phyloP scores from a whole-genome alignment of 2,329 filamentous ascomycete species.

The Nannizziopsis barbatae region DNA sequence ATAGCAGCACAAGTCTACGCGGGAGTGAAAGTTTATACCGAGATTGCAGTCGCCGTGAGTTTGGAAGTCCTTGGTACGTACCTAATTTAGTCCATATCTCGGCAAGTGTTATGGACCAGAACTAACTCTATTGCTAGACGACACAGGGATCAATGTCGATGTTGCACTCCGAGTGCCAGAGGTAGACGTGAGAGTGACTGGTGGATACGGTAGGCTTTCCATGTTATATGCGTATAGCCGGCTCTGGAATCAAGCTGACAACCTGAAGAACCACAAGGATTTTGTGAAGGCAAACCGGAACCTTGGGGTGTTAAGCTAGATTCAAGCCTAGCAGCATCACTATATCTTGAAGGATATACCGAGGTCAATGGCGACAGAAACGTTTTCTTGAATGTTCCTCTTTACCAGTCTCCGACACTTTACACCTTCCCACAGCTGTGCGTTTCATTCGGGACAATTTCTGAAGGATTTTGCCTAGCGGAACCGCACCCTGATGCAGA shows the following conservation, averaged over 20 bases:
- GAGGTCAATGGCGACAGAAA: conserved; percentile 9
- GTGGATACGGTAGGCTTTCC: conserved; percentile 4
- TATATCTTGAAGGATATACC: conserved; percentile 5
- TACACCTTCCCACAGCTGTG: conserved; percentile 8
- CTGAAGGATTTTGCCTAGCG: conserved; percentile 5
- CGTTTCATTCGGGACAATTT: neutral
- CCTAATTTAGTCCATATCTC: neutral
- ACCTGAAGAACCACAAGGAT: conserved; percentile 4
- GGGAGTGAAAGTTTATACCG: conserved; percentile 6
- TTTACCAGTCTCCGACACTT: conserved; percentile 6
- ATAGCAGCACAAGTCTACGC: conserved; percentile 9
- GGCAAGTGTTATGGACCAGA: neutral
- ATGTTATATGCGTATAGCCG: neutral
- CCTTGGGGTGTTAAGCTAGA: conserved; percentile 8
- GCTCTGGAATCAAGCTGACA: neutral
- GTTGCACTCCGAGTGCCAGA: conserved; percentile 7
- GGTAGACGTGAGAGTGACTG: conserved; percentile 5
- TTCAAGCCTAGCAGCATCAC: conserved; percentile 3
- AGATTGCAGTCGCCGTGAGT: conserved; percentile 10
- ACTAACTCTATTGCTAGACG: conserved; percentile 7
- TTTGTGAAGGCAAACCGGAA: conserved; percentile 2
- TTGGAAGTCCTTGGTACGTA: conserved; percentile 6
- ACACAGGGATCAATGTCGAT: conserved; percentile 10
- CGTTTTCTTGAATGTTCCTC: conserved; percentile 5
- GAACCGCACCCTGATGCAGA: conserved; percentile 1